Evolutionary conservation across 2,329 filamentous ascomycete species (phyloP).

Genomic region (Penicillium griseofulvum): DNA sequence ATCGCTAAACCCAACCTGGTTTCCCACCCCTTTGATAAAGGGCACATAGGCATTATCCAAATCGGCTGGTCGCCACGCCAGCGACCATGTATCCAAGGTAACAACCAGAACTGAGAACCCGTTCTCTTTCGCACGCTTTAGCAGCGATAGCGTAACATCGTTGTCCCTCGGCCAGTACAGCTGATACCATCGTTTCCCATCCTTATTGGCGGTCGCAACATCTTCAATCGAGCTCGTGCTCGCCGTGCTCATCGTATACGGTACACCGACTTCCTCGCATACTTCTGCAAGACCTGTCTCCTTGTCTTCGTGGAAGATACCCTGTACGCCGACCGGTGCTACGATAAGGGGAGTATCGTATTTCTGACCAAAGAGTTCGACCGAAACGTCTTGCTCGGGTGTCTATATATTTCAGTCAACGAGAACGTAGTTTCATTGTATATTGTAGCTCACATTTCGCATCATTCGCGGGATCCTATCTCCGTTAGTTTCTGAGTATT

Average conservation of each 20-base stretch:
- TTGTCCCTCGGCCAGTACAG: constrained; percentile 71
- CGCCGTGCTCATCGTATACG: constrained; percentile 67
- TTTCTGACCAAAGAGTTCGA: constrained; percentile 52
- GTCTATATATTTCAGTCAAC: constrained; percentile 19
- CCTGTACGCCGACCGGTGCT: constrained; percentile 68
- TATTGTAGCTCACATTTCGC: constrained; percentile 21
- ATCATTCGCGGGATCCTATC: constrained; percentile 54
- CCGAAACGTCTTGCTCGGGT: constrained; percentile 47
- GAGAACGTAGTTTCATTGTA: not conserved
- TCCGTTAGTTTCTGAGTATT: not conserved
- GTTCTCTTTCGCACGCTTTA: constrained; percentile 58
- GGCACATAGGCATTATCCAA: constrained; percentile 57
- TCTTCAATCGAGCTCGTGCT: constrained; percentile 64
- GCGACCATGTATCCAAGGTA: constrained; percentile 68
- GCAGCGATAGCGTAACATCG: constrained; percentile 62
- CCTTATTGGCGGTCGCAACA: constrained; percentile 57
- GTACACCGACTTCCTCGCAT: constrained; percentile 59
- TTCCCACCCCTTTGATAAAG: constrained; percentile 59
- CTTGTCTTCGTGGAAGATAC: constrained; percentile 63
- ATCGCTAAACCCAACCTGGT: constrained; percentile 63
- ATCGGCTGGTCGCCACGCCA: constrained; percentile 66
- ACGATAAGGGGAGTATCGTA: constrained; percentile 57
- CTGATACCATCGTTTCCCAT: constrained; percentile 67
- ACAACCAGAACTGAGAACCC: constrained; percentile 68
- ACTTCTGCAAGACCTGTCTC: constrained; percentile 65